Base-by-base conservation (phyloP, 2,329 filamentous ascomycete species). In the Nemania serpens region DNA sequence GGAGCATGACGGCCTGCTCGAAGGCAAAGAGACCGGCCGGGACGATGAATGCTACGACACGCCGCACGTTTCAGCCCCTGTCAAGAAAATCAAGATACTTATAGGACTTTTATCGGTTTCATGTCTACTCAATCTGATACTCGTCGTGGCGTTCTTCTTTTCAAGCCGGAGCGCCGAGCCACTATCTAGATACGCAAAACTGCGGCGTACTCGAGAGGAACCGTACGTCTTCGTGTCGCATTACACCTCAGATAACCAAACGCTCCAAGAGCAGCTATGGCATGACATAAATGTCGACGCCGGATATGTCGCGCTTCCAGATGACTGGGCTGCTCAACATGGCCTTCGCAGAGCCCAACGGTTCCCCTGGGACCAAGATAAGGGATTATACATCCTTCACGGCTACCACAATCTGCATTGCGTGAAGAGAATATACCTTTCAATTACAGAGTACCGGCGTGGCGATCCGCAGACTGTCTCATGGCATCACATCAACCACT, bases 321-420 rank as follows among this genome's bases (percentile, higher is more conserved):
- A 73, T 43, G 60, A 66, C 5, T 72, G 58, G 55, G 65, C 60
- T 7, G 41, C 34, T 15, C 13, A 50, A 2, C 66, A 70, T 12
- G 65, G 42, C 10, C 63, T 74, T 17, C 65, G 55, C 1, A 55
- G 17, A 1, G 66, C 72, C 1, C 70, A 72, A 52, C 49, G 65
- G 5, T 74, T 73, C 50, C 72, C 73, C 0, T 75, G 72, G 72
- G 73, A 75, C 49, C 22, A 66, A 7, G 59, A 49, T 17, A 70
- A 71, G 34, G 70, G 71, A 2, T 46, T 74, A 10, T 74, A 73
- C 47, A 55, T 74, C 10, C 51, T 75, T 15, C 64, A 73, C 39
- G 72, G 66, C 5, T 68, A 60, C 48, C 72, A 75, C 55, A 68
- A 69, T 41, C 52, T 75, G 6, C 72, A 75, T 56, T 74, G 73